Evolutionary conservation across 73 alveolate genomes (phyloP).

Genomic region (Paramecium sonneborni): DNA sequence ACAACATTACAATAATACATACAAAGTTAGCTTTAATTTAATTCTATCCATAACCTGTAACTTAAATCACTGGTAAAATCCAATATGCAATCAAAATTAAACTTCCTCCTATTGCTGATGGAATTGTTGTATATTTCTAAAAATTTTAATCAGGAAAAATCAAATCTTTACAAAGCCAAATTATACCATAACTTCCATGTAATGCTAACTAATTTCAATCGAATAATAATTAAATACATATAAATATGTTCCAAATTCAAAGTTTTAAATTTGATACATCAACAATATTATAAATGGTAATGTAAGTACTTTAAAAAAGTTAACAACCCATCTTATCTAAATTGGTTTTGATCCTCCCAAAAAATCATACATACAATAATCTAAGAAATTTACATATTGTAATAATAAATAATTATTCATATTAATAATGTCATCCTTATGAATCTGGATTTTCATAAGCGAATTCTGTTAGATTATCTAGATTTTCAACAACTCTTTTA

Average conservation of each 20-base stretch:
- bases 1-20: slow-evolving; percentile 32
- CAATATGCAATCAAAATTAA: slow-evolving; percentile 71
- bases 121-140: slow-evolving; percentile 71
- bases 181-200: slow-evolving; percentile 96
- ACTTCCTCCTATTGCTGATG: slow-evolving; percentile 51
- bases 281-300: slow-evolving; percentile 63
- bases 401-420: slow-evolving; percentile 61
- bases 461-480: slow-evolving; percentile 74
- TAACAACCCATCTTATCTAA: slow-evolving; percentile 69
- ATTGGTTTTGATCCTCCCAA: slow-evolving; percentile 77
- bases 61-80: slow-evolving; percentile 70
- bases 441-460: slow-evolving; percentile 73
- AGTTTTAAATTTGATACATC: slow-evolving; percentile 89
- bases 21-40: slow-evolving; percentile 59
- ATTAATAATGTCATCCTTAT: not conserved
- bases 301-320: slow-evolving; percentile 75
- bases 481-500: slow-evolving; percentile 61
- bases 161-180: slow-evolving; percentile 94
- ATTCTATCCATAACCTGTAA: slow-evolving; percentile 67
- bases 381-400: not conserved
- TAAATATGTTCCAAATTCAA: slow-evolving; percentile 89
- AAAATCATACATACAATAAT: slow-evolving; percentile 55
- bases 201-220: slow-evolving; percentile 64
- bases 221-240: slow-evolving; percentile 30
- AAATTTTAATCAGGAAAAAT: slow-evolving; percentile 91